Conservation (phyloP, 345 rosid genomes). For the Rhodamnia rubescens region DNA sequence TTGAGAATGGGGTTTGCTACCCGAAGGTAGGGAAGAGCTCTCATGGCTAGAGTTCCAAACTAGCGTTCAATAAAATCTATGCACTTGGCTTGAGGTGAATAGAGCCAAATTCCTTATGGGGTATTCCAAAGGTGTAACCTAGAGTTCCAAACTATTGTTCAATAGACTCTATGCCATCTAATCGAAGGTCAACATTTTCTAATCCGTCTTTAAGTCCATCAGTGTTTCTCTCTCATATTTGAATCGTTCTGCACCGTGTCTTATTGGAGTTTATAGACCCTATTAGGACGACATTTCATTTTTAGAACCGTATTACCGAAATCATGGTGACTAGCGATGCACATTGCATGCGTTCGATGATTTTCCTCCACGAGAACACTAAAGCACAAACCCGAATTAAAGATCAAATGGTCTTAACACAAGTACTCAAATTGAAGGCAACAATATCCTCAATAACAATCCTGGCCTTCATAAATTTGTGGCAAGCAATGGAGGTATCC, state of each 20-base stretch:
- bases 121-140: too few relatives aligned
- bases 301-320: neutral
- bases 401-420: neutral
- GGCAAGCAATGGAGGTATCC: neutral
- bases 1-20: too few relatives aligned
- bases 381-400: neutral
- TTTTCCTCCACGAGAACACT: neutral
- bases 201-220: neutral
- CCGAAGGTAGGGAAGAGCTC: too few relatives aligned
- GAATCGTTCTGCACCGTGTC: neutral
- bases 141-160: neutral
- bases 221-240: neutral
- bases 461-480: neutral
- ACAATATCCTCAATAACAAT: neutral
- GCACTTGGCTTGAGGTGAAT: neutral
- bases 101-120: too few relatives aligned
- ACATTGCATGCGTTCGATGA: accelerated
- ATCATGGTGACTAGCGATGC: accelerated
- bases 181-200: neutral
- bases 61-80: too few relatives aligned
- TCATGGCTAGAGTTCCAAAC: too few relatives aligned
- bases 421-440: neutral
- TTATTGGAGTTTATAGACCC: neutral
- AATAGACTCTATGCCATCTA: neutral
- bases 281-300: neutral